Conservation (phyloP, 2,329 filamentous ascomycete species). For the Phialophora tarda region DNA sequence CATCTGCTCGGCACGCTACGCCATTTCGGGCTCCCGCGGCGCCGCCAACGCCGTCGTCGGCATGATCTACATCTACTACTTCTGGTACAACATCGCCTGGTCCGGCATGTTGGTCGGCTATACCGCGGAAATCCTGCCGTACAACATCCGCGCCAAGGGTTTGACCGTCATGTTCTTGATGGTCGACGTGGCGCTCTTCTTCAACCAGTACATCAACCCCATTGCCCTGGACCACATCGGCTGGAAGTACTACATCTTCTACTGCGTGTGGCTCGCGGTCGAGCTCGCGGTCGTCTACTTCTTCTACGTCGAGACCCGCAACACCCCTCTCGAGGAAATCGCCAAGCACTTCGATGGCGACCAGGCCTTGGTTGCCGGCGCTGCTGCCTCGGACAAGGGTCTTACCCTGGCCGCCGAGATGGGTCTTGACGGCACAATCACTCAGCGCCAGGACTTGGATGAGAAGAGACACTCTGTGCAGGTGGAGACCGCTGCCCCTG, state of each 20-base stretch:
- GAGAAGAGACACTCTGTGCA: constrained; percentile 32
- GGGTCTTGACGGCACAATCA: constrained; percentile 34
- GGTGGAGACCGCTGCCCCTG: constrained; percentile 21
- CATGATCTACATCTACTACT: constrained; percentile 53
- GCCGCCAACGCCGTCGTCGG: constrained; percentile 49
- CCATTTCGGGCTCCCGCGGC: constrained; percentile 41
- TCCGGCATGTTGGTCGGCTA: constrained; percentile 48
- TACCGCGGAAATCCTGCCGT: constrained; percentile 57
- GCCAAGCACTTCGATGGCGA: constrained; percentile 73
- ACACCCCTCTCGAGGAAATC: constrained; percentile 72
- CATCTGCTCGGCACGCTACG: constrained; percentile 48
- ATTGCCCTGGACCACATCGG: constrained; percentile 43
- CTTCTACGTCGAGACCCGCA: constrained; percentile 63
- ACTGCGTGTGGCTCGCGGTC: constrained; percentile 45
- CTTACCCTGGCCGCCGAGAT: constrained; percentile 33
- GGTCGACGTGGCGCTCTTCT: constrained; percentile 44
- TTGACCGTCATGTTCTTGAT: constrained; percentile 48
- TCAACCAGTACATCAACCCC: constrained; percentile 48
- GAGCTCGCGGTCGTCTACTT: constrained; percentile 46
- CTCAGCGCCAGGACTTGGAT: constrained; percentile 28
- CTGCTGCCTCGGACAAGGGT: constrained; percentile 39
- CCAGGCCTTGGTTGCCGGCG: constrained; percentile 51
- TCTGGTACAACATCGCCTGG: constrained; percentile 50
- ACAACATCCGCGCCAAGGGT: constrained; percentile 57
- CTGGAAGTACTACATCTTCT: constrained; percentile 49